These are phyloP conservation scores for Candolleomyces efflorescens DNA, from an alignment of 768 basidiomycete genomes.

Conservation along the genomic window DNA sequence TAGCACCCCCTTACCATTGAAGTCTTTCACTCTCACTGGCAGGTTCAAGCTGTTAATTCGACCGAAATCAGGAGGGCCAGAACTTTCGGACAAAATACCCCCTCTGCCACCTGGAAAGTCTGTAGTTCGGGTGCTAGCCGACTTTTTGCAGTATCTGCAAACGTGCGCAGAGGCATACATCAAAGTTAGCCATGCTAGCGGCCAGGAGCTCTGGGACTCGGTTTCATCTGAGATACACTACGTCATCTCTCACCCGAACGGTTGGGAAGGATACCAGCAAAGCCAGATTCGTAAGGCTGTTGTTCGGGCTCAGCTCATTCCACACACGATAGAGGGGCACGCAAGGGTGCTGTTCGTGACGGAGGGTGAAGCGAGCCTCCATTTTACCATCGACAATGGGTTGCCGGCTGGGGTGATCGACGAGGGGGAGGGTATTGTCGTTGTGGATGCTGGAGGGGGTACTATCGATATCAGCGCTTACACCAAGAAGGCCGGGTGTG, in stretches of 20 bases:
- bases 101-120: conserved; percentile 31
- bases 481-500: conserved; percentile 14
- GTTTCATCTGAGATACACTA: conserved; percentile 32
- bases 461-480: conserved; percentile 59
- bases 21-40: conserved; percentile 16
- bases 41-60: conserved; percentile 41
- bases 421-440: conserved; percentile 41
- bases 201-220: conserved; percentile 18
- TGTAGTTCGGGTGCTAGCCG: conserved; percentile 30
- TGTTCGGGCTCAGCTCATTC: conserved; percentile 38
- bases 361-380: conserved; percentile 52
- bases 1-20: no score
- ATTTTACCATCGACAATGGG: conserved; percentile 30
- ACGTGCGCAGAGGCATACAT: conserved; percentile 32
- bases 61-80: conserved; percentile 27
- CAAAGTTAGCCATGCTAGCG: conserved; percentile 28
- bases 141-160: conserved; percentile 38
- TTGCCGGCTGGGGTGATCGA: conserved; percentile 11
- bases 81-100: conserved; percentile 28
- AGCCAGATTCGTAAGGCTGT: conserved; percentile 43
- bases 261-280: conserved; percentile 52
- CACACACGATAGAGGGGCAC: conserved; percentile 22
- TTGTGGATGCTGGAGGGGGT: conserved; percentile 61
- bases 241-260: conserved; percentile 48
- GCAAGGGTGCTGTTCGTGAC: conserved; percentile 45